Base-by-base conservation (phyloP, 202 grass and related monocot genomes). In the Saccharum hybrid region DNA sequence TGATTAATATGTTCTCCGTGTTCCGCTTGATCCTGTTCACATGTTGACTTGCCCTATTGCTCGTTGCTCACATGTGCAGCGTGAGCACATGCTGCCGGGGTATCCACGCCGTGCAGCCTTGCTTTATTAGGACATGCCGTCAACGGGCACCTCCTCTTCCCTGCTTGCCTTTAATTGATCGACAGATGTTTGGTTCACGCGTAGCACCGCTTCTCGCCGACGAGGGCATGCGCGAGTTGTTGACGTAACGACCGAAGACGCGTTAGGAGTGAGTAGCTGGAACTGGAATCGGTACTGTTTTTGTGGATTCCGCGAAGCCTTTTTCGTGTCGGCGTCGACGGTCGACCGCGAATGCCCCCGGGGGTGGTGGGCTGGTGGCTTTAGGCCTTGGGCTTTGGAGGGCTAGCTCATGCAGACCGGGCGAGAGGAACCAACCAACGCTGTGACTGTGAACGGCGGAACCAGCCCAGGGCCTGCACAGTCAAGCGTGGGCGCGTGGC, bases 1-100 rank as follows among this genome's bases (percentile, higher is more conserved):
- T 83, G 51, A 42, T 42, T 65, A 66, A 22, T 70, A 77, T 84
- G 52, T 66, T 46, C 3, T 71, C 36, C 14, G 64, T 83, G 62
- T 66, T 64, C 5, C 30, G 37, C 21, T 4, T 57, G 40, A 11
- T 66, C 46, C 5, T 6, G 4, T 7, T 59, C 43, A 70, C 6
- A 16, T 68, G 13, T 23, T 74, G 18, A 41, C 30, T 54, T 75
- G 69, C 4, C 0, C 2, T 19, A n/a, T 13, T 63, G 71, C 80
- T 68, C 39, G 15, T 51, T 6, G 40, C 49, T 54, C 43, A 1
- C 56, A 23, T 40, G 54, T 59, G 18, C 10, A 4, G 26, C 45
- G 28, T 49, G 69, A 7, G 0, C 23, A 54, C 46, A 3, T 74
- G 28, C 45, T 2, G 10, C 51, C 49, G 51, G 5, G 51, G n/a